Percentiles rank a stretch among this genome's conserved stretches.
These are phyloP conservation scores for Graphilbum fragrans DNA, from an alignment of 2,329 filamentous ascomycete genomes.

Conservation along the genomic window DNA sequence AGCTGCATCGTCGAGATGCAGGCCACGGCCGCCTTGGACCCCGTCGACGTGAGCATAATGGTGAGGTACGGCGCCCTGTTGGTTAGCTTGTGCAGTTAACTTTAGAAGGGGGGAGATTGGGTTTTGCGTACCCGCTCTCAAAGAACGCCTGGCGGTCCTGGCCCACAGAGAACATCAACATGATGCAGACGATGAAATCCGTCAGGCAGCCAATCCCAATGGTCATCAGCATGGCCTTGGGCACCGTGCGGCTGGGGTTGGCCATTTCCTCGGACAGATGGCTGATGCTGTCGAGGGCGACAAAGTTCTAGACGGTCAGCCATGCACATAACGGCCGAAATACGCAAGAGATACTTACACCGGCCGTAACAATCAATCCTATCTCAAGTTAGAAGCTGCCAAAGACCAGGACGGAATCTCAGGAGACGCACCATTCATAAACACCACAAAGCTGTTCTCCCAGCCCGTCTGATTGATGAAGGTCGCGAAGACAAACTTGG, in stretches of 20 bases:
- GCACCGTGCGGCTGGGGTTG: neutral
- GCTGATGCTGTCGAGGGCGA: neutral
- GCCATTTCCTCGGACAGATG: neutral
- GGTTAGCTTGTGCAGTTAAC: too few relatives aligned
- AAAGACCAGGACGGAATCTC: too few relatives aligned
- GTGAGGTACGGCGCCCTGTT: neutral
- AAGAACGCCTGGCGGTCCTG: neutral
- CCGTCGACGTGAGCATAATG: neutral
- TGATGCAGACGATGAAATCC: neutral
- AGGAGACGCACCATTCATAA: neutral
- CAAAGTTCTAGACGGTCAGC: neutral
- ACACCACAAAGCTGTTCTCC: neutral
- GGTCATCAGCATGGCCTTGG: neutral
- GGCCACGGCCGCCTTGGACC: neutral
- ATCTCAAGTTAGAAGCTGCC: neutral
- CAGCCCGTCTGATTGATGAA: neutral
- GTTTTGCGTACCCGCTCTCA: neutral
- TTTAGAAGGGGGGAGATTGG: too few relatives aligned
- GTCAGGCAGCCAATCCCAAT: neutral
- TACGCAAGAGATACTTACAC: neutral
- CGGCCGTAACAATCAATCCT: neutral
- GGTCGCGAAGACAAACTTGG: neutral
- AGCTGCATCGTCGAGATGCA: neutral
- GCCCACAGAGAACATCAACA: neutral
- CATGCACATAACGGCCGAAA: neutral